These are phyloP conservation scores for Trichoderma parareesei DNA, from an alignment of 495 filamentous ascomycete species.

Conservation along the genomic window DNA sequence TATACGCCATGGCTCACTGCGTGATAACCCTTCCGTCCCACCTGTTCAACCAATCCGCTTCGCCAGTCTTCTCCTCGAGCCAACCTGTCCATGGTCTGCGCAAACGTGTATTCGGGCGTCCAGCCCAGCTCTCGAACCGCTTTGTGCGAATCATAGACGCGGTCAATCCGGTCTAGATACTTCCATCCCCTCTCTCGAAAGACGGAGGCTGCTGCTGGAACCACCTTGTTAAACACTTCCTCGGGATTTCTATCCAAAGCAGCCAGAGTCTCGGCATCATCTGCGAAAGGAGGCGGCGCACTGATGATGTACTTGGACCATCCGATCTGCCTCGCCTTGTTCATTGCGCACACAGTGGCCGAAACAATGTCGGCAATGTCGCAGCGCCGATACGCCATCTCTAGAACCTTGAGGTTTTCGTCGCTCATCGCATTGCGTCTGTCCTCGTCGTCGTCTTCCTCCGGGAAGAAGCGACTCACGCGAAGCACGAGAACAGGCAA, in stretches of 20 bases:
- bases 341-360: constrained; percentile 20
- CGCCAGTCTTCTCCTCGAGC: constrained; percentile 21
- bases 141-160: constrained; percentile 24
- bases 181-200: constrained; percentile 21
- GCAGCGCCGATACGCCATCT: constrained; percentile 23
- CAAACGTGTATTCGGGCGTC: constrained; percentile 23
- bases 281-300: constrained; percentile 19
- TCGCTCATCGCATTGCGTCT: constrained; percentile 13
- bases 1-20: constrained; percentile 22
- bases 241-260: constrained; percentile 15
- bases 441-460: constrained; percentile 23
- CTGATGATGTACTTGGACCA: constrained; percentile 22
- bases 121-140: constrained; percentile 22
- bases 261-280: constrained; percentile 7
- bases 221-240: constrained; percentile 4
- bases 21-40: constrained; percentile 26
- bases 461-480: constrained; percentile 26
- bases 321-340: constrained; percentile 7
- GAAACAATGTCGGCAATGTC: constrained; percentile 22
- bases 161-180: constrained; percentile 20
- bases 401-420: constrained; percentile 26
- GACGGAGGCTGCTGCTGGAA: constrained; percentile 12
- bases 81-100: constrained; percentile 17
- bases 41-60: constrained; percentile 19
- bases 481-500: constrained; percentile 19